Evolutionary conservation across 345 rosid species (phyloP).

Genomic region (Salix dunnii): DNA sequence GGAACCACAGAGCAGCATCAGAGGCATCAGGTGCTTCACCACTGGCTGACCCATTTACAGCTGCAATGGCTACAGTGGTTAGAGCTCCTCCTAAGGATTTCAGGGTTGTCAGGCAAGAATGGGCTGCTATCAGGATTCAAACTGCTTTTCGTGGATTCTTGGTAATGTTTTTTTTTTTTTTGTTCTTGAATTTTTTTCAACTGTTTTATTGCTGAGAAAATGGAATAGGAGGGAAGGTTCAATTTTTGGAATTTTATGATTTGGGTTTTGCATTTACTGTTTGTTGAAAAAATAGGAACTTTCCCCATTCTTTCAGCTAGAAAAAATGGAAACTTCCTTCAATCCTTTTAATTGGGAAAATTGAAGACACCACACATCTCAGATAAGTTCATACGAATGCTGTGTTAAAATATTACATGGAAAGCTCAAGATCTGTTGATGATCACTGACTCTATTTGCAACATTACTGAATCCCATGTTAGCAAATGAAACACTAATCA

Average conservation of each 20-base stretch:
- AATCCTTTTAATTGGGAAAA: background rate
- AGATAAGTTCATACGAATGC: too few relatives aligned
- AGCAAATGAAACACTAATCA: background rate
- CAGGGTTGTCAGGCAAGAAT: slow-evolving; percentile 70
- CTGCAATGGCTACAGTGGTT: slow-evolving; percentile 74
- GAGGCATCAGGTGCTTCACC: slow-evolving; percentile 45
- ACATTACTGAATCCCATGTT: background rate
- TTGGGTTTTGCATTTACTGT: background rate
- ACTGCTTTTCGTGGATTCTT: slow-evolving; percentile 91
- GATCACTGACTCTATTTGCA: background rate
- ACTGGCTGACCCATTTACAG: slow-evolving; percentile 46
- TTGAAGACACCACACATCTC: background rate
- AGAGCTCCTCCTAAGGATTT: slow-evolving; percentile 89
- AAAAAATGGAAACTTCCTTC: background rate
- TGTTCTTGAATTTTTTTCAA: background rate
- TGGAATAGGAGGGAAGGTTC: background rate
- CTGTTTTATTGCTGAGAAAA: slow-evolving; percentile 1
- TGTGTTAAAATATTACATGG: background rate
- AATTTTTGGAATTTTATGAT: background rate
- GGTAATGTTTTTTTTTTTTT: slow-evolving; percentile 35
- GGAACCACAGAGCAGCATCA: slow-evolving; percentile 46
- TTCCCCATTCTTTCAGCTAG: background rate
- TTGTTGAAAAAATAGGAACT: background rate
- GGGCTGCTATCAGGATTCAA: slow-evolving; percentile 91
- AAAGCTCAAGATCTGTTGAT: background rate